Evolutionary conservation across 495 filamentous ascomycete genomes (phyloP), one percentile per base, ranked within the genome.

Genomic region (Aspergillus haitiensis): DNA sequence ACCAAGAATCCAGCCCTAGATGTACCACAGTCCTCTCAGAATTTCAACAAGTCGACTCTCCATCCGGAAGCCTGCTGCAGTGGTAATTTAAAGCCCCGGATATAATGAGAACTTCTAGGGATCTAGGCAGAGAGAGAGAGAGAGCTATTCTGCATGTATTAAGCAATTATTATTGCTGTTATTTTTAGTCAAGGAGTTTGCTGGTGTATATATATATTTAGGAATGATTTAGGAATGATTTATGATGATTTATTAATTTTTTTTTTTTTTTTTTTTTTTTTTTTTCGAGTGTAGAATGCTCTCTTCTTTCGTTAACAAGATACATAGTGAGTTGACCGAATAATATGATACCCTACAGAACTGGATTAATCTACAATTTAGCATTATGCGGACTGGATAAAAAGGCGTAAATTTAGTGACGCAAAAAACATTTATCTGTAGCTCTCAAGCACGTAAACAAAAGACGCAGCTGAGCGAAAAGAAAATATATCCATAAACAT

Each of bases 1-100:
- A 83, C 84, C 32, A 79, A 78, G 72, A 91, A 91, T 64, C 89
- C 89, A 5, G 86, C 87, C 12, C 56, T 91, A 35, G 88, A 92
- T 73, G 88, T 92, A n/a, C 82, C 87, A 27, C 81, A 72, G 36
- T 78, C 75, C 3, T 56, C 65, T 7, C 75, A 78, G 61, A 39
- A 63, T 3, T 78, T 75, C 55, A 78, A 78, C 60, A 70, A 74
- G 47, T 78, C 75, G 7, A 73, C 72, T 3, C 68, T 77, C 6
- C 70, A 75, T 49, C 64, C 65, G 2, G 68, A 71, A 35, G 67
- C 69, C 42, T 77, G 71, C 56, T 65, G 71, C 49, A 64, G 69
- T 47, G 57, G 60, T 9, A 58, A 63, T 7, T 61, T 66, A 58
- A 74, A 70, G 64, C 72, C 74, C 0, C 74, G 73, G 58, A 61